Evolutionary conservation across 345 rosid genomes (phyloP).

Genomic region (Barbarea vulgaris): DNA sequence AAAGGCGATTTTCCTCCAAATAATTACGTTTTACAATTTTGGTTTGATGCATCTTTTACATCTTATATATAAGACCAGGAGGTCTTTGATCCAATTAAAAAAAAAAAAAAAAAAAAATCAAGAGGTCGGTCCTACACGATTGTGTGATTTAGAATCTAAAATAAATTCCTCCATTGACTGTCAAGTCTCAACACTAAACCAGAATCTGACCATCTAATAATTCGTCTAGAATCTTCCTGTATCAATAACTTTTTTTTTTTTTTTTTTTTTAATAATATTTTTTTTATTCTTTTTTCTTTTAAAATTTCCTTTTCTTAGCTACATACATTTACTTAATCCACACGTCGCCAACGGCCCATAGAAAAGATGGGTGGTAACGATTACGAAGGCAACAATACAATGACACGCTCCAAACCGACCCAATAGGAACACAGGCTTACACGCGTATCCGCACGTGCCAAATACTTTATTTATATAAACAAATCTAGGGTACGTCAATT

Average conservation of each 20-base stretch:
- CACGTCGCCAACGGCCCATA: conserved; percentile 40
- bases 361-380: conserved; percentile 24
- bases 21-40: background rate
- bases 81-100: background rate
- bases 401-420: conserved; percentile 15
- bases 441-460: conserved; percentile 37
- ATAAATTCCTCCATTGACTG: background rate
- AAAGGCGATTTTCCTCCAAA: no score
- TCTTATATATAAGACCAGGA: background rate
- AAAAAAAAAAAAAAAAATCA: background rate
- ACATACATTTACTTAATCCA: conserved; percentile 31
- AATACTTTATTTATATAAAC: background rate
- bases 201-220: background rate
- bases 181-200: background rate
- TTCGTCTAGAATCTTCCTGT: background rate
- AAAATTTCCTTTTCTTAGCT: conserved; percentile 32
- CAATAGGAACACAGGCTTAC: conserved; percentile 13
- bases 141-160: background rate
- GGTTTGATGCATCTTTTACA: background rate
- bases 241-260: background rate
- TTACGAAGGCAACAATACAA: background rate
- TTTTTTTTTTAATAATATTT: no score
- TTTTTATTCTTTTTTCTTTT: background rate
- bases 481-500: conserved; percentile 17
- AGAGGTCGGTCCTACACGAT: background rate